Percentiles rank a stretch among this genome's conserved stretches.
These are phyloP conservation scores for Debaryomycetaceae sp. DNA, from an alignment of 1,139 yeast species.

Conservation along the genomic window DNA sequence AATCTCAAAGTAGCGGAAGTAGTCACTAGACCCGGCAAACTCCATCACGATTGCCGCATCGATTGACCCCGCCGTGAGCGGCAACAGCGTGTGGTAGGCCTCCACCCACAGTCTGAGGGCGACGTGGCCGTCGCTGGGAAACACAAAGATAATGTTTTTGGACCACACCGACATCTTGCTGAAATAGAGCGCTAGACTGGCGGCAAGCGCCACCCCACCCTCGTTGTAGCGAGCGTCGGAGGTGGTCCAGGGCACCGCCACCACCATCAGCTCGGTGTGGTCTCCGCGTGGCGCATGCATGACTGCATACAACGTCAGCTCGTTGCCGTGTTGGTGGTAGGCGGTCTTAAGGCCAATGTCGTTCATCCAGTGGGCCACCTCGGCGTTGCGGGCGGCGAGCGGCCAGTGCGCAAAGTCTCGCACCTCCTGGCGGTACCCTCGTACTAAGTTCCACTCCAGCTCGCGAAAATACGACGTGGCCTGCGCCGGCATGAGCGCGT, in stretches of 20 bases:
- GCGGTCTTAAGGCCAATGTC: constrained; percentile 74
- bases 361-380: constrained; percentile 56
- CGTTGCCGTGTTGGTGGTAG: constrained; percentile 30
- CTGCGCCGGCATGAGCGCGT: constrained; percentile 96
- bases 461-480: constrained; percentile 90
- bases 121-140: constrained; percentile 67
- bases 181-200: constrained; percentile 76
- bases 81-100: constrained; percentile 84
- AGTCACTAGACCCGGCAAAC: constrained; percentile 63
- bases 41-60: constrained; percentile 90
- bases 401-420: constrained; percentile 31
- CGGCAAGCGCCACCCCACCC: constrained; percentile 74
- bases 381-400: constrained; percentile 34
- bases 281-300: constrained; percentile 94
- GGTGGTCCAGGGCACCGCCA: constrained; percentile 82
- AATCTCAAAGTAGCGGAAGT: constrained; percentile 70
- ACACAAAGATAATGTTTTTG: constrained; percentile 82
- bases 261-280: constrained; percentile 91
- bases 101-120: constrained; percentile 88
- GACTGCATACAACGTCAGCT: constrained; percentile 68
- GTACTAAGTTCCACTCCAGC: constrained; percentile 86
- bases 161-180: constrained; percentile 91
- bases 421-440: constrained; percentile 75
- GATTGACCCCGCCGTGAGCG: constrained; percentile 90
- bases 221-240: constrained; percentile 58